Percentiles rank a stretch among this genome's conserved stretches.
phyloP scores from a whole-genome alignment of 2,329 filamentous ascomycete species.

The Exophiala lecanii-corni region DNA sequence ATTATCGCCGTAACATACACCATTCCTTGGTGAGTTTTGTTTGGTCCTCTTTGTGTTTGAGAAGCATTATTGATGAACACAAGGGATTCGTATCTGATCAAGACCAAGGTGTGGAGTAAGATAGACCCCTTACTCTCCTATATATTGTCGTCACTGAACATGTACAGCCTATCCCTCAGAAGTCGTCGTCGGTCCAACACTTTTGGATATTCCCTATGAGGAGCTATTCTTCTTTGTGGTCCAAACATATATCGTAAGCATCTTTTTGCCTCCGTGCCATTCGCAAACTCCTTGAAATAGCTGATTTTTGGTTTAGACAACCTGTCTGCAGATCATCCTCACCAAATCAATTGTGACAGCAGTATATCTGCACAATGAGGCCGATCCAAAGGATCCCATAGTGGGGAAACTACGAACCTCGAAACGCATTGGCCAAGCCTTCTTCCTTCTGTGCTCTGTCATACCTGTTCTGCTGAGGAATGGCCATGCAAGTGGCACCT shows the following conservation, averaged over 20 bases:
- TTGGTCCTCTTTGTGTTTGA: too few species aligned
- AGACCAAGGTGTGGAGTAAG: constrained; percentile 58
- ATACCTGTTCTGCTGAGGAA: constrained; percentile 38
- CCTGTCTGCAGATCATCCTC: constrained; percentile 61
- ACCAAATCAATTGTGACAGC: constrained; percentile 60
- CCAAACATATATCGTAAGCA: constrained; percentile 60
- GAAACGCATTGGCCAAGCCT: constrained; percentile 48
- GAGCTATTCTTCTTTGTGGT: constrained; percentile 75
- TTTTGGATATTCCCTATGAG: constrained; percentile 64
- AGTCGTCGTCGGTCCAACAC: constrained; percentile 58
- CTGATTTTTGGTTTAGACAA: constrained; percentile 39
- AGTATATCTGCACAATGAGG: constrained; percentile 45
- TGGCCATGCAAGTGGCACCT: constrained; percentile 52
- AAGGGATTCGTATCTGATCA: constrained; percentile 65
- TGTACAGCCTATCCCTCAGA: constrained; percentile 59
- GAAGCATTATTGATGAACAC: background rate
- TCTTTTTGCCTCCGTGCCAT: constrained; percentile 2
- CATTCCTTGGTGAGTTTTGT: constrained; percentile 56
- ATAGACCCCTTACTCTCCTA: too few species aligned
- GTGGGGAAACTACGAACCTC: constrained; percentile 36
- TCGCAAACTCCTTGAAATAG: constrained; percentile 1
- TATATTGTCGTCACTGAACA: background rate
- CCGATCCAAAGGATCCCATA: constrained; percentile 21
- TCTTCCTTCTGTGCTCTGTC: constrained; percentile 35
- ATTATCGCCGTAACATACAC: constrained; percentile 63